Conservation (phyloP, 805 yeast species). For the Blastobotrys parvus region DNA sequence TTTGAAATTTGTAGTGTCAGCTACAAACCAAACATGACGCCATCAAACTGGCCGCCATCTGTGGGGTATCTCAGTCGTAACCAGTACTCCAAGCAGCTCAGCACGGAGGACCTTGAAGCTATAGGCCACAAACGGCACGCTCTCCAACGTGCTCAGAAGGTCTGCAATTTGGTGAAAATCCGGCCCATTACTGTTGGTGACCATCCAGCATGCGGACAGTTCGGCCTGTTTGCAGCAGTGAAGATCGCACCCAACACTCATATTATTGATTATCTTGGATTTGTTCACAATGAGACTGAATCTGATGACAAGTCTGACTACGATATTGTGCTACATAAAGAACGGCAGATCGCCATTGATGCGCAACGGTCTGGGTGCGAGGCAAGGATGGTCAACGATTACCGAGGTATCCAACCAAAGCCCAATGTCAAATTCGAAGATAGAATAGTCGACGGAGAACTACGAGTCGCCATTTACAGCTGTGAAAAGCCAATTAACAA, state of each 20-base stretch:
- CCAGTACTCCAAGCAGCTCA: slow-evolving; percentile 13
- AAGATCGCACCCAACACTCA: slow-evolving; percentile 14
- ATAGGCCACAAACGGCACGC: slow-evolving; percentile 7
- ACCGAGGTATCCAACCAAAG: slow-evolving; percentile 13
- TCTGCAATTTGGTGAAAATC: slow-evolving; percentile 11
- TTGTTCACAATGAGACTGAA: slow-evolving; percentile 14
- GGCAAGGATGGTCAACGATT: slow-evolving; percentile 20
- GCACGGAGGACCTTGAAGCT: slow-evolving; percentile 7
- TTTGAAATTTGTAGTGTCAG: too few species aligned
- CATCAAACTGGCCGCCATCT: slow-evolving; percentile 17
- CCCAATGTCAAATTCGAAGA: slow-evolving; percentile 18
- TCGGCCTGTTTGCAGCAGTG: slow-evolving; percentile 16
- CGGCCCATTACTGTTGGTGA: slow-evolving; percentile 12
- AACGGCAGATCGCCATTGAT: slow-evolving; percentile 15
- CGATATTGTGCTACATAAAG: slow-evolving; percentile 13
- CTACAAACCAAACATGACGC: slow-evolving; percentile 3
- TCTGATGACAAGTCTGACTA: slow-evolving; percentile 16
- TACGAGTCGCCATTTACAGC: slow-evolving; percentile 16
- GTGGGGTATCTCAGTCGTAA: slow-evolving; percentile 10
- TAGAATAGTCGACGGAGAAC: slow-evolving; percentile 10
- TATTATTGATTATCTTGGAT: slow-evolving; percentile 18
- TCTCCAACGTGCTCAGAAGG: slow-evolving; percentile 4
- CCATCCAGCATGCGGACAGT: slow-evolving; percentile 19
- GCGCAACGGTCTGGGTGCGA: slow-evolving; percentile 15
- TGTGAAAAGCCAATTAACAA: slow-evolving; percentile 12